These are phyloP conservation scores for Pterulicium gracile DNA, from an alignment of 1,284 basidiomycete genomes.

Conservation along the genomic window DNA sequence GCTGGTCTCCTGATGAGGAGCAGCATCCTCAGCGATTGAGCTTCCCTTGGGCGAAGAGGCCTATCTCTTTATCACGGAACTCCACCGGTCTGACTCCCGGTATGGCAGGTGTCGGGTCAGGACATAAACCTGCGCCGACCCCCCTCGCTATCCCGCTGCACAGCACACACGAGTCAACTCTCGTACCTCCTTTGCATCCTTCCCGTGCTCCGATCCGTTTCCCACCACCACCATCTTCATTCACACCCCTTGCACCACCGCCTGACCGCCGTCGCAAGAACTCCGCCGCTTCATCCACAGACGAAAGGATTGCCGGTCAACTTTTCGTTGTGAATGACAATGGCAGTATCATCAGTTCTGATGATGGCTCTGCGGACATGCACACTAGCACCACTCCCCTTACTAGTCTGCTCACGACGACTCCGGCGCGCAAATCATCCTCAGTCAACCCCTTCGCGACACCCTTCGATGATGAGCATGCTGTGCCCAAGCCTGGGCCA, in stretches of 20 bases:
- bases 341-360: constrained; percentile 4
- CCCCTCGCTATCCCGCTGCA: constrained; percentile 3
- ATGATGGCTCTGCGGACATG: neutral
- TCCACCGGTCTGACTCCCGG: constrained; percentile 8
- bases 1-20: neutral
- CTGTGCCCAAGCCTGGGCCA: constrained; percentile 21
- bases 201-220: constrained; percentile 10
- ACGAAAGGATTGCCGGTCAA: constrained; percentile 12
- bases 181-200: constrained; percentile 7
- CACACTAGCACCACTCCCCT: constrained; percentile 24
- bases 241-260: constrained; percentile 6
- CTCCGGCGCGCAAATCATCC: constrained; percentile 30
- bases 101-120: neutral
- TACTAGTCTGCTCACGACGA: constrained; percentile 35
- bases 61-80: constrained; percentile 2
- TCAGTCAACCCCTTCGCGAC: constrained; percentile 53
- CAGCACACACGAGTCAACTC: constrained; percentile 11
- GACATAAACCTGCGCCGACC: neutral
- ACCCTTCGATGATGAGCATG: constrained; percentile 65
- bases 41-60: neutral
- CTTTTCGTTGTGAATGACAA: constrained; percentile 7
- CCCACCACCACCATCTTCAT: constrained; percentile 4
- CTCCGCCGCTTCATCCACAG: constrained; percentile 17
- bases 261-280: constrained; percentile 19
- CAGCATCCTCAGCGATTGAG: neutral